Conservation (phyloP, 352 stramenopile species). For the Peronospora destructor region DNA sequence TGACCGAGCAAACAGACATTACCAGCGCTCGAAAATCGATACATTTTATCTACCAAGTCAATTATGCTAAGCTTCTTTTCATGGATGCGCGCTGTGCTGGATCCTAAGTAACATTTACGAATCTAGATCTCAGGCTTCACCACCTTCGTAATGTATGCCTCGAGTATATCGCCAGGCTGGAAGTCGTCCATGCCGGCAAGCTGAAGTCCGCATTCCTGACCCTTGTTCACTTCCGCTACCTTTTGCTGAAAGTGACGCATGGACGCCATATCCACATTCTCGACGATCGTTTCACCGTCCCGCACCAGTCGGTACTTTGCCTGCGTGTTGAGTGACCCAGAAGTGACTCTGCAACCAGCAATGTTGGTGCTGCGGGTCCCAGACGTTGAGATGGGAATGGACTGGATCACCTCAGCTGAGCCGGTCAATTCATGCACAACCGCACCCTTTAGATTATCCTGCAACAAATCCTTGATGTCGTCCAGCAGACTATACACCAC, state of each 20-base stretch:
- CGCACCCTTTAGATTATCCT: slow-evolving; percentile 55
- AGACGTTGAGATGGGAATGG: slow-evolving; percentile 78
- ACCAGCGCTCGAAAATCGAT: neutral
- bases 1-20: no score
- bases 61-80: slow-evolving; percentile 13
- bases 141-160: slow-evolving; percentile 78
- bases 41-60: slow-evolving; percentile 4
- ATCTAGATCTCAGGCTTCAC: slow-evolving; percentile 61
- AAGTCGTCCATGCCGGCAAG: slow-evolving; percentile 91
- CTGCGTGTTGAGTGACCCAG: slow-evolving; percentile 87
- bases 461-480: slow-evolving; percentile 78
- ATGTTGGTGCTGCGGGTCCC: slow-evolving; percentile 90
- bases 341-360: slow-evolving; percentile 93
- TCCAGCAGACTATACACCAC: slow-evolving; percentile 88
- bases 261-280: slow-evolving; percentile 79
- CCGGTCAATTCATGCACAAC: slow-evolving; percentile 64
- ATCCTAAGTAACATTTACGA: slow-evolving; percentile 15
- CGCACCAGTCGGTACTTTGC: slow-evolving; percentile 82
- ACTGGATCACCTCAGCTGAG: slow-evolving; percentile 70
- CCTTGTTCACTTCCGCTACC: slow-evolving; percentile 87
- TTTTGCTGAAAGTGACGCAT: slow-evolving; percentile 91
- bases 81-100: slow-evolving; percentile 3
- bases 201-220: slow-evolving; percentile 97
- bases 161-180: slow-evolving; percentile 91
- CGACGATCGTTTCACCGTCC: slow-evolving; percentile 86